Conservation (phyloP, 108 stramenopile genomes). For the Cyclotella sp. region DNA sequence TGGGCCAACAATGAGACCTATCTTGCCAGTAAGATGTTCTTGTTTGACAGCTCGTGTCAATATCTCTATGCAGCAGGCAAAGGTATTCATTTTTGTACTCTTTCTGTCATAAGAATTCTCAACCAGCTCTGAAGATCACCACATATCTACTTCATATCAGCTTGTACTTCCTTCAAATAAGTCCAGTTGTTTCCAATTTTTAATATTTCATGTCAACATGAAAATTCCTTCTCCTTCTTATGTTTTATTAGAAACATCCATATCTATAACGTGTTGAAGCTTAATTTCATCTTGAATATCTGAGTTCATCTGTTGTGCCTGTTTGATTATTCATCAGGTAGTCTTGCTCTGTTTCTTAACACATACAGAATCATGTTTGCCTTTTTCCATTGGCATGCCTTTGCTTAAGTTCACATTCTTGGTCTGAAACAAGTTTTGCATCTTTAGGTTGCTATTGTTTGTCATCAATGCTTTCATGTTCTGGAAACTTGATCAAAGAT, state of each 20-base stretch:
- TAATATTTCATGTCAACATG: conserved; percentile 10
- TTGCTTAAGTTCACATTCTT: conserved; percentile 8
- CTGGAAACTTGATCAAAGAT: neutral
- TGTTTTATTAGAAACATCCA: conserved; percentile 20
- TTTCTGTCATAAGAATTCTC: neutral
- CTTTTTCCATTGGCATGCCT: conserved; percentile 8
- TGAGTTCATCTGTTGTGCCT: conserved; percentile 1
- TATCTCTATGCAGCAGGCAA: conserved; percentile 1
- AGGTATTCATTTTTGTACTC: conserved; percentile 15
- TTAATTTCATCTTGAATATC: conserved; percentile 16
- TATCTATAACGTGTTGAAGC: conserved; percentile 24
- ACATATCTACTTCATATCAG: neutral
- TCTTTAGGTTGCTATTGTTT: neutral
- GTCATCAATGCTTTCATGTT: conserved; percentile 7
- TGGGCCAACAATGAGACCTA: conserved; percentile 13
- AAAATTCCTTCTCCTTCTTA: conserved; percentile 1
- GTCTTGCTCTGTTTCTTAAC: neutral
- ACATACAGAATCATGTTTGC: neutral
- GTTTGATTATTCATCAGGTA: conserved; percentile 14
- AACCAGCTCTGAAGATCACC: conserved; percentile 3
- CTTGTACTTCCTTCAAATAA: neutral
- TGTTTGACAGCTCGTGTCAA: conserved; percentile 2
- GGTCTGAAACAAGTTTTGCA: neutral
- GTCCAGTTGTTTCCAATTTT: conserved; percentile 10
- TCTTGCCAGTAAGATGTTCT: conserved; percentile 18